Evolutionary conservation across 2,329 filamentous ascomycete genomes (phyloP).

Genomic region (Alternaria novae-zelandiae): DNA sequence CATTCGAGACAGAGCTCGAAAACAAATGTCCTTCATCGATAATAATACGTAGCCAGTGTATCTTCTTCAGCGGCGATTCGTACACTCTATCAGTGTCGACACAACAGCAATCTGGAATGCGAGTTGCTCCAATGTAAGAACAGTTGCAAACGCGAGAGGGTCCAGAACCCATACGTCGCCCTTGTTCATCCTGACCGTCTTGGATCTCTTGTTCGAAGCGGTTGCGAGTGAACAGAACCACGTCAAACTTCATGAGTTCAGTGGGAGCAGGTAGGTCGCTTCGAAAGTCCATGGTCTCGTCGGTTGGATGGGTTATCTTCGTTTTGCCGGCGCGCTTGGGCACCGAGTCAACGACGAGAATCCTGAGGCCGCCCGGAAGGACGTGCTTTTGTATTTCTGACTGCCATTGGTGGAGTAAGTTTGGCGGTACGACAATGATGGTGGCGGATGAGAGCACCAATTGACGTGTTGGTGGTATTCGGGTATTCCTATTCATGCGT

Average conservation of each 20-base stretch:
- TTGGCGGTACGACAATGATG: conserved; percentile 80
- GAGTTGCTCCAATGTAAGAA: conserved; percentile 54
- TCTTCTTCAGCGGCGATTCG: conserved; percentile 67
- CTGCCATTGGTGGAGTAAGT: conserved; percentile 84
- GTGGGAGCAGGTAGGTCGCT: conserved; percentile 63
- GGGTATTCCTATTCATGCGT: conserved; percentile 52
- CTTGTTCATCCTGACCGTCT: conserved; percentile 55
- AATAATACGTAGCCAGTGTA: conserved; percentile 88
- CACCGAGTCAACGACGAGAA: conserved; percentile 64
- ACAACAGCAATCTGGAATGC: conserved; percentile 55
- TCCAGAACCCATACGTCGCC: conserved; percentile 45
- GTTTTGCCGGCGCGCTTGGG: conserved; percentile 29
- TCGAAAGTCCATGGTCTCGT: conserved; percentile 39
- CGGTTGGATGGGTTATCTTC: conserved; percentile 10
- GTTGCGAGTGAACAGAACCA: conserved; percentile 77
- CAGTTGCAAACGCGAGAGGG: conserved; percentile 39
- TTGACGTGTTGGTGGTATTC: conserved; percentile 51
- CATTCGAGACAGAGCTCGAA: conserved; percentile 69
- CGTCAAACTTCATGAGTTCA: conserved; percentile 70
- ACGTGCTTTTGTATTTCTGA: conserved; percentile 83
- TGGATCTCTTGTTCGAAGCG: conserved; percentile 73
- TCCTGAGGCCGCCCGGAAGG: conserved; percentile 61
- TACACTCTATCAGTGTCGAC: conserved; percentile 52
- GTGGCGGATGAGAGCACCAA: conserved; percentile 73
- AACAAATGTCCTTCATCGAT: conserved; percentile 92